phyloP scores from a whole-genome alignment of 768 basidiomycete species.

The Tylopilus balloui region DNA sequence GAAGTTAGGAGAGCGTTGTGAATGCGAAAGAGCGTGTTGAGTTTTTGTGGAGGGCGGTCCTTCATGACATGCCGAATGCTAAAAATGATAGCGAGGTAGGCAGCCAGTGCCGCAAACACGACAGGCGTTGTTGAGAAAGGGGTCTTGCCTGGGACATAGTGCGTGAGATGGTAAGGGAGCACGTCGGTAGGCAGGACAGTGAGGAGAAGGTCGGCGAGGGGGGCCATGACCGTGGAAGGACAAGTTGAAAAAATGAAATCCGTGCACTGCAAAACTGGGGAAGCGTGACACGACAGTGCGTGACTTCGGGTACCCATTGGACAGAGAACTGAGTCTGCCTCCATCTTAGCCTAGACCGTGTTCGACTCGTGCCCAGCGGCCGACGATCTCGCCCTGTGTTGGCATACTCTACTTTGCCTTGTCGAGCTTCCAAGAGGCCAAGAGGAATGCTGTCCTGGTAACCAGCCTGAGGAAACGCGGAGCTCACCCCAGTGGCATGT shows the following conservation, averaged over 20 bases:
- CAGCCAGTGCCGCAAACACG: slow-evolving; percentile 64
- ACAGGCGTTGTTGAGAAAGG: slow-evolving; percentile 59
- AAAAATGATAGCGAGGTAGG: slow-evolving; percentile 89
- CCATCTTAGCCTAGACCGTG: too few species aligned
- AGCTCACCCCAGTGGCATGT: too few species aligned
- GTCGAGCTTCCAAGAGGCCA: too few species aligned
- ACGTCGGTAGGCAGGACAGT: slow-evolving; percentile 48
- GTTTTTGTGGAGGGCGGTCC: slow-evolving; percentile 64
- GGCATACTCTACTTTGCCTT: too few species aligned
- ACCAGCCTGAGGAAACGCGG: too few species aligned
- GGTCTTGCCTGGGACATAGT: slow-evolving; percentile 52
- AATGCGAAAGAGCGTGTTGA: slow-evolving; percentile 78
- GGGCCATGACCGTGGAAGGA: slow-evolving; percentile 49
- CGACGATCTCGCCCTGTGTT: too few species aligned
- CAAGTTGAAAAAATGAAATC: slow-evolving; percentile 20
- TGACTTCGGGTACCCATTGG: not conserved
- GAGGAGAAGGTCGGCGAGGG: slow-evolving; percentile 70
- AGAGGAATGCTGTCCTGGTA: too few species aligned
- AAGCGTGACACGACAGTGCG: slow-evolving; percentile 28
- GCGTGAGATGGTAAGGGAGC: slow-evolving; percentile 33
- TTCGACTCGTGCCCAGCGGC: too few species aligned
- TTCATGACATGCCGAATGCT: slow-evolving; percentile 81
- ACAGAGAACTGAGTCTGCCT: too few species aligned
- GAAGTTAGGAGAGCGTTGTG: slow-evolving; percentile 88
- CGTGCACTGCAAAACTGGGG: slow-evolving; percentile 19